Conservation (phyloP, 768 basidiomycete genomes). For the Hysterangium stoloniferum region DNA sequence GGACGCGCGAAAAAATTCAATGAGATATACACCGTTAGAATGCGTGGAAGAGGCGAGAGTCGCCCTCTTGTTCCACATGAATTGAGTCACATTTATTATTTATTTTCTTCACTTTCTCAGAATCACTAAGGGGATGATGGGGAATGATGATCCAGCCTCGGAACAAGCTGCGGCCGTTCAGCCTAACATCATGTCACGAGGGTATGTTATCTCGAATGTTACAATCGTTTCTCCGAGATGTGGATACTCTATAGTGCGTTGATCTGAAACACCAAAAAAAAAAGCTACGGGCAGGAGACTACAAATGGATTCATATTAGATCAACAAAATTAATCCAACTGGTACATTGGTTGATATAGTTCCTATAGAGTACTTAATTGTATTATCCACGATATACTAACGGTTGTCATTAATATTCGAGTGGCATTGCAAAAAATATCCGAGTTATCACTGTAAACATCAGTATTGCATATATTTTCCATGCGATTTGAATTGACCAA, state of each 20-base stretch:
- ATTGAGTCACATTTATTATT: slow-evolving; percentile 21
- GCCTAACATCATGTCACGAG: slow-evolving; percentile 46
- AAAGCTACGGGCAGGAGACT: too few species aligned
- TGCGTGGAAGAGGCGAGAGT: slow-evolving; percentile 47
- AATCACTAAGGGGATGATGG: too few species aligned
- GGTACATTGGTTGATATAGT: slow-evolving; percentile 28
- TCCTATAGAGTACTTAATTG: too few species aligned
- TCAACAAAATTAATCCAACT: slow-evolving; percentile 7
- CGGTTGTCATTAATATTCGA: slow-evolving; percentile 62
- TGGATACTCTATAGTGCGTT: slow-evolving; percentile 49
- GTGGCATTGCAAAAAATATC: slow-evolving; percentile 47
- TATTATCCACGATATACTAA: slow-evolving; percentile 54
- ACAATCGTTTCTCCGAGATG: slow-evolving; percentile 46
- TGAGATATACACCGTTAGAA: slow-evolving; percentile 58
- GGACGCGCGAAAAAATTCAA: slow-evolving; percentile 54
- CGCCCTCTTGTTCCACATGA: slow-evolving; percentile 21
- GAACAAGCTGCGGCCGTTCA: slow-evolving; percentile 54
- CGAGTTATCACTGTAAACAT: slow-evolving; percentile 55
- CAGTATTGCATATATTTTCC: neutral
- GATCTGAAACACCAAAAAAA: slow-evolving; percentile 7
- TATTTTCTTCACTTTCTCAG: slow-evolving; percentile 44
- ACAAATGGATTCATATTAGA: slow-evolving; percentile 62
- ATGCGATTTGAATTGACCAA: too few species aligned
- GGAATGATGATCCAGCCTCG: slow-evolving; percentile 41
- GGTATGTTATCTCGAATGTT: slow-evolving; percentile 40